These are phyloP conservation scores for Ophiorrhiza pumila DNA, from an alignment of 257 asterid species.

Conservation along the genomic window DNA sequence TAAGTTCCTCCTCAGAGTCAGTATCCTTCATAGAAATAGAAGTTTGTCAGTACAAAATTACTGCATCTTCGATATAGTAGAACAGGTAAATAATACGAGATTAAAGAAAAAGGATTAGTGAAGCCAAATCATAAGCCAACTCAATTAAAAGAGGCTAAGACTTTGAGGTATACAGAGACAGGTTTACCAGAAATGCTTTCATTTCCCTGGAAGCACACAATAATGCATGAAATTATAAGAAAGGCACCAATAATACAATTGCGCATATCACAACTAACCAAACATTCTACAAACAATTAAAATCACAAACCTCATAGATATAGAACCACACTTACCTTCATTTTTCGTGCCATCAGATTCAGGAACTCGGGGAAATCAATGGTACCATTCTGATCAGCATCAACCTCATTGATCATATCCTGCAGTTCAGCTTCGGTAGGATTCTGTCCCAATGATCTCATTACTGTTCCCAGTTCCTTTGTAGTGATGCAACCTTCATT, in stretches of 20 bases:
- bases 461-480: constrained; percentile 66
- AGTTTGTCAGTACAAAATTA: not conserved
- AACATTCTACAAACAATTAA: not conserved
- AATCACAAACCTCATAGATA: not conserved
- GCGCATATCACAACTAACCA: not conserved
- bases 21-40: constrained; percentile 41
- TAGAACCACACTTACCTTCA: constrained; percentile 35
- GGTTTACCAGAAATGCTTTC: not conserved
- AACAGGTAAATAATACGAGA: not conserved
- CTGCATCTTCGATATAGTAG: not conserved
- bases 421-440: constrained; percentile 65
- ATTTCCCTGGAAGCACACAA: not conserved
- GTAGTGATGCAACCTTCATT: constrained; percentile 57
- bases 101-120: not conserved
- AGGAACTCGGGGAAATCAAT: constrained; percentile 66
- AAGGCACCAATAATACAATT: no score
- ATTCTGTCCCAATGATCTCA: constrained; percentile 72
- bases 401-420: constrained; percentile 63
- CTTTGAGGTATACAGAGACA: not conserved
- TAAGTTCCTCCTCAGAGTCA: constrained; percentile 59
- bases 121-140: no score
- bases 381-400: constrained; percentile 65
- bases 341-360: constrained; percentile 65
- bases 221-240: no score
- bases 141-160: not conserved